These are phyloP conservation scores for Aspergillus avenaceus DNA, from an alignment of 495 filamentous ascomycete genomes.

Conservation along the genomic window DNA sequence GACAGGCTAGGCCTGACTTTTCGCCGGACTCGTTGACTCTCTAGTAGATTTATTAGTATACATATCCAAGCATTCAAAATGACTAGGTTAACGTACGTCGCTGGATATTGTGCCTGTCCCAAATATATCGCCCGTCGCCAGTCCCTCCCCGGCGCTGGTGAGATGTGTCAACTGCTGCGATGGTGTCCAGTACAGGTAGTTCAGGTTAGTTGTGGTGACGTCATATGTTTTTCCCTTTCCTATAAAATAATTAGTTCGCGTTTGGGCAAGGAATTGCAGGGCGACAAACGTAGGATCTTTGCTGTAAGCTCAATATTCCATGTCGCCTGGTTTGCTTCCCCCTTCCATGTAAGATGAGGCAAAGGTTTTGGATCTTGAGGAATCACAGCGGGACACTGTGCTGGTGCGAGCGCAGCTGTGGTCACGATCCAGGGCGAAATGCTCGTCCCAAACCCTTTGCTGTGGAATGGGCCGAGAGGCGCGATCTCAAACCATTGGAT, in stretches of 20 bases:
- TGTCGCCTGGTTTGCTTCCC: slow-evolving; percentile 6
- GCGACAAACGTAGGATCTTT: slow-evolving; percentile 16
- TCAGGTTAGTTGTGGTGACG: slow-evolving; percentile 17
- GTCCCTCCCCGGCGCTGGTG: slow-evolving; percentile 14
- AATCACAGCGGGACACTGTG: slow-evolving; percentile 14
- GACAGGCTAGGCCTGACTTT: slow-evolving; percentile 15
- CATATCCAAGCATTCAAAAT: not conserved
- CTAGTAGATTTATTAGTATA: too few relatives aligned
- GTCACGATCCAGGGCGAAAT: slow-evolving; percentile 83
- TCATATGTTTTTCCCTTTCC: slow-evolving; percentile 19
- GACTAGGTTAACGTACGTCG: slow-evolving; percentile 6
- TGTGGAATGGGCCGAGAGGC: slow-evolving; percentile 39
- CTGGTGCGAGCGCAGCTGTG: slow-evolving; percentile 67
- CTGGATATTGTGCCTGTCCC: slow-evolving; percentile 24
- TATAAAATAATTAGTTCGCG: too few relatives aligned
- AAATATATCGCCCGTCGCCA: slow-evolving; percentile 21
- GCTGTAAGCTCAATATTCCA: slow-evolving; percentile 19
- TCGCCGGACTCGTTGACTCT: slow-evolving; percentile 8
- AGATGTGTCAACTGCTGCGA: slow-evolving; percentile 22
- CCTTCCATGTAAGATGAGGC: slow-evolving; percentile 12
- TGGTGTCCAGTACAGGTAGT: slow-evolving; percentile 25
- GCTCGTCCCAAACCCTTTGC: slow-evolving; percentile 79
- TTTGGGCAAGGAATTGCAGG: too few relatives aligned
- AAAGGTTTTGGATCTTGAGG: slow-evolving; percentile 4
- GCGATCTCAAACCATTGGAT: slow-evolving; percentile 33